A percentile compares a stretch with the other conserved stretches of the same genome.
Conservation (phyloP, 192 early-diverging fungal genomes). For the Pilaira anomala region DNA sequence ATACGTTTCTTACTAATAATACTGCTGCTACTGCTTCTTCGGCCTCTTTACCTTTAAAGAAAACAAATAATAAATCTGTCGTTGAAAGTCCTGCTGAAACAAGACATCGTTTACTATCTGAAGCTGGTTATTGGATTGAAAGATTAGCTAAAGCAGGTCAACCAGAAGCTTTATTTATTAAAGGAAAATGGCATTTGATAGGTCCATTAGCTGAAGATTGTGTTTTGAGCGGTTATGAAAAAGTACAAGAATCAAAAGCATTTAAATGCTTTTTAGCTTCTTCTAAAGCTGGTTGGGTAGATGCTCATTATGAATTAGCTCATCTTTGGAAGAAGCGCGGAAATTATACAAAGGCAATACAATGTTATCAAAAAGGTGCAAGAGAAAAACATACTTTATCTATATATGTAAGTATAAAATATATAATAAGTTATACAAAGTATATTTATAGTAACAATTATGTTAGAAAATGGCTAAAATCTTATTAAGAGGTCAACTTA, state of each 20-base stretch:
- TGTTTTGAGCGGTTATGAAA: constrained; percentile 36
- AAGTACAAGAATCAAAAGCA: constrained; percentile 63
- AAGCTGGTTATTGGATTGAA: constrained; percentile 74
- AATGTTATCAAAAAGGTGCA: constrained; percentile 69
- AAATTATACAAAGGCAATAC: constrained; percentile 58
- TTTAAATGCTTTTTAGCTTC: constrained; percentile 59
- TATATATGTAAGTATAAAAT: constrained; percentile 52
- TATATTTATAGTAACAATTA: constrained; percentile 5
- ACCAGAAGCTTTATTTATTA: constrained; percentile 73
- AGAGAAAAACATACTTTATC: constrained; percentile 60
- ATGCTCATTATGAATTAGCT: constrained; percentile 66
- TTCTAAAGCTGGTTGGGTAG: constrained; percentile 59
- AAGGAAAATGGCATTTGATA: constrained; percentile 66
- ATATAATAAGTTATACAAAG: not conserved
- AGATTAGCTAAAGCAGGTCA: constrained; percentile 63
- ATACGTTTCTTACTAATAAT: not conserved
- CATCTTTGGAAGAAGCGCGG: constrained; percentile 60
- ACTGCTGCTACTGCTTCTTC: not conserved
- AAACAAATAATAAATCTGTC: not conserved
- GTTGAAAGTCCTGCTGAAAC: constrained; percentile 20
- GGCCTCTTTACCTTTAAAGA: not conserved
- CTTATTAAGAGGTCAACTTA: constrained; percentile 69
- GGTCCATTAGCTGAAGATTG: constrained; percentile 38
- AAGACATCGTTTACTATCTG: constrained; percentile 45
- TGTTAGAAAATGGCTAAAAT: constrained; percentile 73